phyloP scores from a whole-genome alignment of 1,284 basidiomycete genomes.

The Kwoniella shivajii region DNA sequence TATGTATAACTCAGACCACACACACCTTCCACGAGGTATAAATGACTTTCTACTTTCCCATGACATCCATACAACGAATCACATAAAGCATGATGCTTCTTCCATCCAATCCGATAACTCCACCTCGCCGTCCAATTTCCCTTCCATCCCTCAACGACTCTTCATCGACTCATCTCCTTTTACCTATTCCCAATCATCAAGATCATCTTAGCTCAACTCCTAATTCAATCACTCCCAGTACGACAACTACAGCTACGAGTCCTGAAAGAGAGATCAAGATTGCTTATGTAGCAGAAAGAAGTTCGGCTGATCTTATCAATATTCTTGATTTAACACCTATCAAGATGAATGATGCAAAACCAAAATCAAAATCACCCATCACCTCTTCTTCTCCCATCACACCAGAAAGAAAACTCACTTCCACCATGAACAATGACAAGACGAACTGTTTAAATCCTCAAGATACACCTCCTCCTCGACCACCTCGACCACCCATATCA shows the following conservation, averaged over 20 bases:
- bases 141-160: neutral
- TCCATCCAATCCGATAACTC: neutral
- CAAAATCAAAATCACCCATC: constrained; percentile 3
- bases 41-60: neutral
- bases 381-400: too few species aligned
- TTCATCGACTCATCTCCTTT: neutral
- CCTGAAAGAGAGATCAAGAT: neutral
- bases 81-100: neutral
- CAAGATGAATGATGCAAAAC: neutral
- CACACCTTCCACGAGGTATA: neutral
- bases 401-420: constrained; percentile 3
- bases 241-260: neutral
- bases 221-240: neutral
- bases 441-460: neutral
- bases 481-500: constrained; percentile 9
- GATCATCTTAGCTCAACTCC: neutral
- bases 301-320: constrained; percentile 2
- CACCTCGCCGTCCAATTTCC: neutral
- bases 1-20: too few species aligned
- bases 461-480: constrained; percentile 13
- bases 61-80: neutral
- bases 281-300: constrained; percentile 4
- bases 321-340: constrained; percentile 4
- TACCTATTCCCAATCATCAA: neutral
- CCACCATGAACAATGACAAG: neutral